A percentile compares a stretch with the other conserved stretches of the same genome.
These are phyloP conservation scores for Avena eriantha DNA, from an alignment of 176 grass and related monocot species.

Conservation along the genomic window DNA sequence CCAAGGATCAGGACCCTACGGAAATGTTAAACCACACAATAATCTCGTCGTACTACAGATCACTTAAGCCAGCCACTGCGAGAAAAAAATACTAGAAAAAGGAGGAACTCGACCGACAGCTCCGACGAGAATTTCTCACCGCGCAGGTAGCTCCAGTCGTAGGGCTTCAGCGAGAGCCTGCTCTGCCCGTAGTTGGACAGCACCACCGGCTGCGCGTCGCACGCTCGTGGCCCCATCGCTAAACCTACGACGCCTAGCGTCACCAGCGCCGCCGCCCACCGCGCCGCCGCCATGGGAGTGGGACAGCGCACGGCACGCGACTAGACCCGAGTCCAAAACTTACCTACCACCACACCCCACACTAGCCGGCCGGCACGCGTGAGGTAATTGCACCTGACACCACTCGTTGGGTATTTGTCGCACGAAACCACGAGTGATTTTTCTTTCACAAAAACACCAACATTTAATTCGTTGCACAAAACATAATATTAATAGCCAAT, in stretches of 20 bases:
- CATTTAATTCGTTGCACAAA: no score
- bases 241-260: conserved; percentile 27
- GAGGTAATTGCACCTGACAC: not conserved
- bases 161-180: conserved; percentile 66
- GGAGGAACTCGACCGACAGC: not conserved
- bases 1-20: not conserved
- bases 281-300: conserved; percentile 22
- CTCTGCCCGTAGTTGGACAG: conserved; percentile 64
- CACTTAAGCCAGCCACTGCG: not conserved
- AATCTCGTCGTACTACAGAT: not conserved
- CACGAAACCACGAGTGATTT: no score
- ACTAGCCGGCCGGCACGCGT: not conserved
- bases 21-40: not conserved
- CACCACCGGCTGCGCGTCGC: conserved; percentile 52
- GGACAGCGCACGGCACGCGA: not conserved
- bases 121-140: conserved; percentile 41
- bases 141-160: conserved; percentile 95
- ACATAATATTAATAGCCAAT: no score
- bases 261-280: conserved; percentile 9
- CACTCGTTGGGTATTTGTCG: no score
- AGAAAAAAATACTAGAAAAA: not conserved
- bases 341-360: not conserved
- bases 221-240: not conserved
- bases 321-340: not conserved
- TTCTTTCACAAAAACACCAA: no score